Evolutionary conservation across 2,329 filamentous ascomycete species (phyloP).

Genomic region (Teratosphaeria epicoccoides): DNA sequence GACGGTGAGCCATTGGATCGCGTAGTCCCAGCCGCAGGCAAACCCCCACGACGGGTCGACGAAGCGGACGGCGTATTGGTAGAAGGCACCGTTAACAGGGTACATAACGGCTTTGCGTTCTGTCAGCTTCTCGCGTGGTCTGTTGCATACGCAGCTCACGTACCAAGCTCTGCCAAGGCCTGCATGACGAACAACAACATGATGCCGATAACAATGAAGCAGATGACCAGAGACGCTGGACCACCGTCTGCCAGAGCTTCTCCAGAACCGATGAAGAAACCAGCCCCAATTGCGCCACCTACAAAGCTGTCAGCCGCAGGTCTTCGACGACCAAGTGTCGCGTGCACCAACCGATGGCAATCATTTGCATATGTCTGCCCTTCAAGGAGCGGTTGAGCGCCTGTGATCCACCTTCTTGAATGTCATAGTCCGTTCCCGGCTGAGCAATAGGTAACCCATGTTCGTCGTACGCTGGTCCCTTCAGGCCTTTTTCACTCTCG

Average conservation of each 20-base stretch:
- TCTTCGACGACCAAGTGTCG: background rate
- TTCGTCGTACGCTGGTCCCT: background rate
- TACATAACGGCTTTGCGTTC: slow-evolving; percentile 14
- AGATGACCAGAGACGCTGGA: slow-evolving; percentile 24
- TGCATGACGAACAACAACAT: slow-evolving; percentile 26
- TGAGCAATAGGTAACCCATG: background rate
- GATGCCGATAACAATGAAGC: slow-evolving; percentile 26
- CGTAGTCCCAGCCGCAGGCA: slow-evolving; percentile 28
- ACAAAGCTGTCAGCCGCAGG: background rate
- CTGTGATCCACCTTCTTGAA: background rate
- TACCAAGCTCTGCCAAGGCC: slow-evolving; percentile 26
- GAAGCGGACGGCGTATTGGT: slow-evolving; percentile 20
- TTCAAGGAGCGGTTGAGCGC: slow-evolving; percentile 26
- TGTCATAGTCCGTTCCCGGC: background rate
- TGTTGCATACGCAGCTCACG: slow-evolving; percentile 41
- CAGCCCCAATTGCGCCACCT: slow-evolving; percentile 32
- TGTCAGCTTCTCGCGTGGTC: slow-evolving; percentile 36
- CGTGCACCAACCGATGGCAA: slow-evolving; percentile 61
- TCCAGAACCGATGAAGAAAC: slow-evolving; percentile 27
- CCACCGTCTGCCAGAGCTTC: slow-evolving; percentile 23
- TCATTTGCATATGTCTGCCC: slow-evolving; percentile 87
- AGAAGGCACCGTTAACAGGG: slow-evolving; percentile 28
- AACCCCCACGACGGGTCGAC: slow-evolving; percentile 28
- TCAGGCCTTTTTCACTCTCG: background rate
- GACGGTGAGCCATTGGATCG: slow-evolving; percentile 25